Conservation (phyloP, 2,329 filamentous ascomycete species). For the Ceratocystis variospora region DNA sequence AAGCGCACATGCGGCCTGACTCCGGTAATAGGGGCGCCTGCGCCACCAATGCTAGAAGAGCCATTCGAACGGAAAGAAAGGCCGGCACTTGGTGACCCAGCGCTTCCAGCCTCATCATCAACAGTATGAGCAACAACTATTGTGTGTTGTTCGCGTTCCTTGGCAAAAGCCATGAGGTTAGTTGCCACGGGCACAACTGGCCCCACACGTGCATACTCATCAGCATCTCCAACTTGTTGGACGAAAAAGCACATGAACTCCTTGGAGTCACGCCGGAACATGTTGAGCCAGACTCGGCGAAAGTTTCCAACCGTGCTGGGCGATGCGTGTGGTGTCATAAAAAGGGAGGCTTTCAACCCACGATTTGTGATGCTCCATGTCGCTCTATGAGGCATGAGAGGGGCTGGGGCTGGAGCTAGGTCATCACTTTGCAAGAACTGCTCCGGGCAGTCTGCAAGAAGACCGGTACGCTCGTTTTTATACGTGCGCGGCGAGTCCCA, state of each 20-base stretch:
- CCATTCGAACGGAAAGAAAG: constrained; percentile 5
- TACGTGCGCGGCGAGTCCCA: constrained; percentile 20
- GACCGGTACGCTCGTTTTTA: constrained; percentile 12
- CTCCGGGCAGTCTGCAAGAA: constrained; percentile 16
- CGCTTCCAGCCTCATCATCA: constrained; percentile 1
- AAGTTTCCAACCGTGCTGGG: constrained; percentile 17
- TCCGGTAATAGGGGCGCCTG: neutral
- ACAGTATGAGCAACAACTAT: constrained; percentile 16
- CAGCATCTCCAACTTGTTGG: constrained; percentile 17
- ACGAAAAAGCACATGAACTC: constrained; percentile 19
- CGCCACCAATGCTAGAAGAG: neutral
- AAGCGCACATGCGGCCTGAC: constrained; percentile 15
- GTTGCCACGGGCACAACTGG: constrained; percentile 15
- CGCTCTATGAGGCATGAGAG: constrained; percentile 17
- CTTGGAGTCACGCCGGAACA: constrained; percentile 13
- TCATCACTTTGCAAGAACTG: constrained; percentile 12
- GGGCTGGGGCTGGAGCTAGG: constrained; percentile 10
- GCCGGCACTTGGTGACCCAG: neutral
- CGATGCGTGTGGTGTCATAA: constrained; percentile 17
- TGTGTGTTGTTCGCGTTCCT: constrained; percentile 15
- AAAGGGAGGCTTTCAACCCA: constrained; percentile 14
- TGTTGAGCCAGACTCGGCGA: constrained; percentile 19
- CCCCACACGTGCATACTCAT: constrained; percentile 17
- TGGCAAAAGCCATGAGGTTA: constrained; percentile 12
- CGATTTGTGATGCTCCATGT: constrained; percentile 17